These are phyloP conservation scores for Amniculicola lignicola DNA, from an alignment of 495 filamentous ascomycete species.

Conservation along the genomic window DNA sequence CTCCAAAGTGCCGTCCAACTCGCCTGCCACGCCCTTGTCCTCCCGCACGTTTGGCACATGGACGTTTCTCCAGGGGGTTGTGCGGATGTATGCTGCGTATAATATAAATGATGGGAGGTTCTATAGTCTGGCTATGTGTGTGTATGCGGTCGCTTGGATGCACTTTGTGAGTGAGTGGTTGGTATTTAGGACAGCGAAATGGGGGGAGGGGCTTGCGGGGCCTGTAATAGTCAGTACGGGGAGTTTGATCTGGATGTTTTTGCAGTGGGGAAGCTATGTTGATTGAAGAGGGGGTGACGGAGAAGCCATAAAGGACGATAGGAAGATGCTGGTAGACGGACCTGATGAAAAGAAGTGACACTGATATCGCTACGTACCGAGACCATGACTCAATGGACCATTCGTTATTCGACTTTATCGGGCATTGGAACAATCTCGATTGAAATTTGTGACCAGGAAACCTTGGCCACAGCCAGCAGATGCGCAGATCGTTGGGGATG, in stretches of 20 bases:
- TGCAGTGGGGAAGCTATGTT: conserved; percentile 68
- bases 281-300: no score
- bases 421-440: no score
- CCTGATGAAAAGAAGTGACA: no score
- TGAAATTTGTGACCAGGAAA: no score
- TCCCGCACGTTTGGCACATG: conserved; percentile 89
- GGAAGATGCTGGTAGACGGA: no score
- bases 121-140: conserved; percentile 77
- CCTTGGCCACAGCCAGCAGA: no score
- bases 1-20: conserved; percentile 24
- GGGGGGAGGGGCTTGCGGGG: conserved; percentile 64
- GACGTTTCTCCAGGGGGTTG: conserved; percentile 70
- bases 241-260: conserved; percentile 77
- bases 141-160: conserved; percentile 70
- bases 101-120: conserved; percentile 65
- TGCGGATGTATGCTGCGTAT: conserved; percentile 84
- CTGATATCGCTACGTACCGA: no score
- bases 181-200: conserved; percentile 66
- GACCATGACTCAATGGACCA: no score
- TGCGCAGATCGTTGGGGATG: no score
- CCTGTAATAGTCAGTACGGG: conserved; percentile 69
- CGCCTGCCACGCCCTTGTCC: conserved; percentile 64
- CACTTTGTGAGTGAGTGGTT: conserved; percentile 85
- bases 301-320: no score
- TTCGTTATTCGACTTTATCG: no score